Conservation (phyloP, 139 green algal species). For the Micractinium conductrix region DNA sequence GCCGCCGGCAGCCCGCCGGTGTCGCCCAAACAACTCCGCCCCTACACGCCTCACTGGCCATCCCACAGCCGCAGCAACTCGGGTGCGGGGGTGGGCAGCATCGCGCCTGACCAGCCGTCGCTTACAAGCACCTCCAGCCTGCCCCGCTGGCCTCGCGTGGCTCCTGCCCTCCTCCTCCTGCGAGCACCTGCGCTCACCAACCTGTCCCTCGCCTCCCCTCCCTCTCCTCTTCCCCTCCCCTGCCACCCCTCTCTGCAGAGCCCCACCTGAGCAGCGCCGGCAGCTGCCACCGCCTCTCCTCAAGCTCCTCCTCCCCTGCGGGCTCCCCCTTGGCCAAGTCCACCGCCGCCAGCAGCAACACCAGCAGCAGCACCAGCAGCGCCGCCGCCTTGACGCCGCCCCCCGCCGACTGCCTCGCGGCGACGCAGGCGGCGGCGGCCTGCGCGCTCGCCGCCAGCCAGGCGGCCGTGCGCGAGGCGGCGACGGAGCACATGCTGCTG, state of each 20-base stretch:
- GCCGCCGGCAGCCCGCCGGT: background rate
- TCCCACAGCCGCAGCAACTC: no score
- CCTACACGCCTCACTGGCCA: no score
- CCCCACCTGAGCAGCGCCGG: background rate
- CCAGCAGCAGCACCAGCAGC: no score
- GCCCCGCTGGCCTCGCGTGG: no score
- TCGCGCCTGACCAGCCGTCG: no score
- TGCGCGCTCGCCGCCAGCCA: background rate
- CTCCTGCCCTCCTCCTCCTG: no score
- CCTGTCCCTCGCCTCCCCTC: background rate
- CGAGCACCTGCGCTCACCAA: no score
- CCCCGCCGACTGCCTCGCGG: background rate
- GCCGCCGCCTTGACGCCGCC: no score
- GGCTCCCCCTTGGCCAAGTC: background rate
- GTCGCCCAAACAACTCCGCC: no score
- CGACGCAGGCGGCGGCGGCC: background rate
- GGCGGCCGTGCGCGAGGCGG: background rate
- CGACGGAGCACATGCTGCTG: background rate
- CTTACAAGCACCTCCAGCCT: no score
- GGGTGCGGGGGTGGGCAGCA: no score
- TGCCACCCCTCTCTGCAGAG: background rate
- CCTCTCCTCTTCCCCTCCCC: background rate
- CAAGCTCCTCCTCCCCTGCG: background rate
- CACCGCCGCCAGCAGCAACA: background rate
- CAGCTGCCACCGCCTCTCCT: background rate